Conservation (phyloP, 2,329 filamentous ascomycete species). For the Ophiostoma ips region DNA sequence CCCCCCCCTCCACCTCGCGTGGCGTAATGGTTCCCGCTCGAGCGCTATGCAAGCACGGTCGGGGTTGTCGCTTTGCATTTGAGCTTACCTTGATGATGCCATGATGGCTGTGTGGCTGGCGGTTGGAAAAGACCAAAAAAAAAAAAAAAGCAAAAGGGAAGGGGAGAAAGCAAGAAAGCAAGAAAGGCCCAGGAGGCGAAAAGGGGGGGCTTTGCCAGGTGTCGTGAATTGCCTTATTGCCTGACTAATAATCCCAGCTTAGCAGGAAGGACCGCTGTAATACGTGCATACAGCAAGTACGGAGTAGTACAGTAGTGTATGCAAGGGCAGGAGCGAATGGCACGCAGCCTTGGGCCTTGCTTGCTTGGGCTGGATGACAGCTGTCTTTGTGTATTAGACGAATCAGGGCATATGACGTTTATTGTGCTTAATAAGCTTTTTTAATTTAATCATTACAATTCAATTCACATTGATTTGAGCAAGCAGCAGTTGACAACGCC, state of each 20-base stretch:
- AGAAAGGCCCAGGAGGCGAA: conserved; percentile 3
- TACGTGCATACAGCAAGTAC: neutral
- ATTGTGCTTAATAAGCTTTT: too few species aligned
- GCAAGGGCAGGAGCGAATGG: neutral
- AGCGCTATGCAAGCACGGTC: too few species aligned
- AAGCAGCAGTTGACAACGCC: too few species aligned
- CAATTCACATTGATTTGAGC: too few species aligned
- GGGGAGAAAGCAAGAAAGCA: neutral
- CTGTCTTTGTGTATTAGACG: too few species aligned
- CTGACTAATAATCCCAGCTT: neutral
- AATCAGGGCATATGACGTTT: too few species aligned
- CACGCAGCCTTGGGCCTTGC: neutral
- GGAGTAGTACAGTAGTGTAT: too few species aligned
- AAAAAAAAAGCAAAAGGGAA: neutral
- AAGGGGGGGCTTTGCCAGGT: conserved; percentile 6
- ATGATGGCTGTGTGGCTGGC: conserved; percentile 5
- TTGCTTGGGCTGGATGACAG: too few species aligned
- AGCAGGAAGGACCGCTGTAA: neutral
- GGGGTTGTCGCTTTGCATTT: too few species aligned
- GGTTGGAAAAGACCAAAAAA: neutral
- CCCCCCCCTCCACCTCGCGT: neutral
- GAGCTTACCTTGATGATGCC: conserved; percentile 13
- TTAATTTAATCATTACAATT: too few species aligned
- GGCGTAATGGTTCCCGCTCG: neutral
- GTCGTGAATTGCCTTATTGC: conserved; percentile 2